Evolutionary conservation across 495 filamentous ascomycete genomes (phyloP), one percentile per base, ranked within the genome.

Genomic region (Lasiosphaeris hirsuta): DNA sequence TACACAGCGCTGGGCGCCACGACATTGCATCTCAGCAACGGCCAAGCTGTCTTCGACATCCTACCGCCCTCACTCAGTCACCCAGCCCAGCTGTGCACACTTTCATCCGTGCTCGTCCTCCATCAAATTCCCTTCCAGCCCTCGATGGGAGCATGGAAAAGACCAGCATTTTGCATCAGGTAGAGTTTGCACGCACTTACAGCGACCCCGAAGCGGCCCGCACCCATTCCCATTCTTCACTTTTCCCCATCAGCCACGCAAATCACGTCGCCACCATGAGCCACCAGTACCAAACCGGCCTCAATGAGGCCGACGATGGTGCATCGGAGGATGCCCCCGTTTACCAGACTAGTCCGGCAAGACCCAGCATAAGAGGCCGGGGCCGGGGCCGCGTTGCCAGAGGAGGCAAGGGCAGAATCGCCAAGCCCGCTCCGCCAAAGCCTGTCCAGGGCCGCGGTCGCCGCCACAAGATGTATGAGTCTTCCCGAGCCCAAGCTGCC

Each of bases 391-490:
- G 65, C 52, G 62, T 54, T 46, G 59, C 49, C 56, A 41, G 53
- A 34, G 53, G 53, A 54, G 49, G 56, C 48, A 66, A 51, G 35
- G 57, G 64, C 38, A 72, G 64, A 55, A 62, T 66, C 39, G 51
- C 68, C 52, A 78, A 75, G 57, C 50, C 67, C 2, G 54, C 66
- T 2, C 56, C 68, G 8, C 69, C 65, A 55, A 74, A 69, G 54
- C 50, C 64, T 7, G 46, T 62, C 46, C 53, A 68, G 34, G 70
- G 72, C 47, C 72, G 72, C 17, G 73, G 76, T 23, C 74, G 76
- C 14, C 73, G 73, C 30, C 72, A 74, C 43, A 78, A 78, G 57
- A 58, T 65, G 10, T 79, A 74, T 50, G 61, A 69, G n/a, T 69
- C 70, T 33, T 53, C 61, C 37, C 62, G 60, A 33, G 65, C 67